Conservation (phyloP, 805 yeast species). For the Lipomyces spencermartinsiae region DNA sequence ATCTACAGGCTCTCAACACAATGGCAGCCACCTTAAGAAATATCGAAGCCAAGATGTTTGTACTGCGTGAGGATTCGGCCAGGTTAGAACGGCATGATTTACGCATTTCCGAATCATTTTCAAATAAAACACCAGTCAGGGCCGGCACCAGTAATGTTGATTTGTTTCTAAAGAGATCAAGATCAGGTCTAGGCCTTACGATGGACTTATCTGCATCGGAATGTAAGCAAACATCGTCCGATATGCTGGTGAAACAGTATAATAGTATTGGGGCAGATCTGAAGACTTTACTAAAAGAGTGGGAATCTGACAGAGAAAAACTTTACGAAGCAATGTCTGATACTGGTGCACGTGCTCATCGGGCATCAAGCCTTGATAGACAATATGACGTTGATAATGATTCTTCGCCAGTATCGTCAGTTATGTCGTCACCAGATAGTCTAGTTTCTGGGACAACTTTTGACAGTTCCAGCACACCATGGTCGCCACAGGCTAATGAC, state of each 20-base stretch:
- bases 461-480: constrained; percentile 13
- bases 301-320: constrained; percentile 33
- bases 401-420: constrained; percentile 16
- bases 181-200: constrained; percentile 4
- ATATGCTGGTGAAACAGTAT: constrained; percentile 33
- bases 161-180: constrained; percentile 20
- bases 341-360: not conserved
- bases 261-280: constrained; percentile 33
- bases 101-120: not conserved
- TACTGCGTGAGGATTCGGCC: constrained; percentile 34
- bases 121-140: not conserved
- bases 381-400: not conserved
- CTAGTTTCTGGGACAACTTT: constrained; percentile 23
- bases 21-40: constrained; percentile 34
- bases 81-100: constrained; percentile 21
- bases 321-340: constrained; percentile 25
- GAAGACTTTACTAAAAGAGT: constrained; percentile 26
- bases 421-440: constrained; percentile 30
- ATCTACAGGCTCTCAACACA: constrained; percentile 26
- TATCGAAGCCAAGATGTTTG: constrained; percentile 36
- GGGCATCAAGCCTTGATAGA: not conserved
- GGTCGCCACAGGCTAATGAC: constrained; percentile 16
- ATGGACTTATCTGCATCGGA: constrained; percentile 9
- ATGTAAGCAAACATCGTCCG: constrained; percentile 9
- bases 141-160: constrained; percentile 7